Evolutionary conservation across 2,329 filamentous ascomycete species (phyloP), one percentile per base, ranked within the genome.

Genomic region (Capronia epimyces): DNA sequence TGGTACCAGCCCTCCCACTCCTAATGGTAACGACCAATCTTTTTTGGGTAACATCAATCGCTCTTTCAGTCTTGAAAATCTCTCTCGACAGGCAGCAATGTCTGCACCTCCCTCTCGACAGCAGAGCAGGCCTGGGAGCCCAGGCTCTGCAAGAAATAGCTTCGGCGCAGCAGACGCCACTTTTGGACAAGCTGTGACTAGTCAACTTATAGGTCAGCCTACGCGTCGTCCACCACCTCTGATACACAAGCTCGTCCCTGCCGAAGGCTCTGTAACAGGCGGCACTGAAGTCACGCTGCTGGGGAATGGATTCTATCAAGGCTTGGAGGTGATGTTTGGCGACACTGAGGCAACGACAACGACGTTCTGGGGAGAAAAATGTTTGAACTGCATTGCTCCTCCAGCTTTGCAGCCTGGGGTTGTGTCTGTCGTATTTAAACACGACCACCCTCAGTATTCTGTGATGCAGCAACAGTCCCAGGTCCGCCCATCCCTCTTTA

Each of bases 241-340:
- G 15, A 91, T 94, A 18, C 84, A 88, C 65, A 91, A 90, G 66
- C 77, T 95, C 55, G 87, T 93, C 29, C 89, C 90, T 0, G 79
- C 78, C 24, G 87, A 94, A 66, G 89, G 89, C 0, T 87, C 89
- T 5, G 87, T 83, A 52, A 81, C 81, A 29, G 89, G 89, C 52
- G 89, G 89, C 36, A 89, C 88, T 46, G 89, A 96, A 66, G 88
- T 95, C 2, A 91, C 87, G 0, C 80, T 93, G 49, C 74, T 95
- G 7, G 89, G 90, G 15, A 86, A 83, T 57, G 82, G 84, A 12
- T 95, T 95, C 65, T 84, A 82, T 57, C 84, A 86, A 68, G 82
- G 82, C 1, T 77, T 94, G 55, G 86, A 90, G 56, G 87, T 95
- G 48, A 86, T 89, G 68, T 96, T 96, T 66, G 90, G 90, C 16